Base-by-base conservation (phyloP, 2,329 filamentous ascomycete genomes). In the Fusarium miscanthi region DNA sequence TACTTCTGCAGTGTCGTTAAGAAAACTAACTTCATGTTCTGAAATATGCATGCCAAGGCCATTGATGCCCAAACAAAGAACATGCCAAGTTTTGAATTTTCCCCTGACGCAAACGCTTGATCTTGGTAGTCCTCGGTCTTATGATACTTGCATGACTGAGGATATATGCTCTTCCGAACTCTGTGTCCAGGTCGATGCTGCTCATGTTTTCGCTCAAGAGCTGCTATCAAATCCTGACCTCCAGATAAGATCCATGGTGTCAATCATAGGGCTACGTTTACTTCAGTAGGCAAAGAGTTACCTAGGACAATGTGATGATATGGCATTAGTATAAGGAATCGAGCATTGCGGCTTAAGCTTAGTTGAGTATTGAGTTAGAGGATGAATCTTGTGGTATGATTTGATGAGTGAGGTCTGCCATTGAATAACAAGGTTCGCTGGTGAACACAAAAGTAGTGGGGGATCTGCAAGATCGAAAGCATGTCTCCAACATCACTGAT, bases 311-410 rank as follows among this genome's bases (percentile, higher is more conserved):
- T 1, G 4, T 5, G 5, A 33, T 19, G 9, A 3, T 6, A 48
- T 9, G 2, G 3, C 8, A 19, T 5, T 5, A 10, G 4, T 2
- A 33, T 49, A 4, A 3, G 1, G 21, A 6, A 13, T 23, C 2
- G 10, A 31, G 9, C 3, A 13, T 7, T 13, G 2, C 1, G 21
- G 6, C 10, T 17, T 23, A 7, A 8, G 16, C 0, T 16, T 6
- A 3, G 4, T 2, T 8, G 19, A 8, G 3, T 2, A n/a, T 2
- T 8, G 0, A 17, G 14, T 3, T 11, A 17, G 17, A 37, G 35
- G 17, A 19, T 12, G 4, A 30, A 30, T n/a, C 10, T 2, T 4
- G 0, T 17, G 21, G 6, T 12, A 12, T n/a, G 5, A n/a, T 31
- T 49, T 2, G 21, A 19, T 13, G 21, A 19, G 11, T n/a, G n/a